Evolutionary conservation across 2,329 filamentous ascomycete genomes (phyloP).

Genomic region (Ceratocystis diversiconidia): DNA sequence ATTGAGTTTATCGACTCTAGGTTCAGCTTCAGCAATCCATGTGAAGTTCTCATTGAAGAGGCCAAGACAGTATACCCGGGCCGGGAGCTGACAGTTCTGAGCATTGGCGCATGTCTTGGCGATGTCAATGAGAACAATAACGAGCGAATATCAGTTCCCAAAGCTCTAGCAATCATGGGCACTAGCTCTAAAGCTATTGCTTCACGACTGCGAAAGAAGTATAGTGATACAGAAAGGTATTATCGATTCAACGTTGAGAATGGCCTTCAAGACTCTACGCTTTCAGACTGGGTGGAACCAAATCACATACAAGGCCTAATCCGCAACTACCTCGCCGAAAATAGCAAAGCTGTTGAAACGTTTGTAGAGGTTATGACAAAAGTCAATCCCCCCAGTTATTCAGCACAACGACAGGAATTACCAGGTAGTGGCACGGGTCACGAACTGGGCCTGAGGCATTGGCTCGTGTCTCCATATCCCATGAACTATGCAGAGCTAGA

Average conservation of each 20-base stretch:
- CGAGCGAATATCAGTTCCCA: not conserved
- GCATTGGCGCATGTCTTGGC: constrained; percentile 23
- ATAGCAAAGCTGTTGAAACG: no score
- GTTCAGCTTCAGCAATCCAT: constrained; percentile 25
- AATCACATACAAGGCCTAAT: constrained; percentile 21
- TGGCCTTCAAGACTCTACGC: constrained; percentile 22
- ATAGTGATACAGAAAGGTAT: constrained; percentile 20
- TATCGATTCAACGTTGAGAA: constrained; percentile 23
- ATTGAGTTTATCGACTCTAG: constrained; percentile 24
- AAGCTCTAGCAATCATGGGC: not conserved
- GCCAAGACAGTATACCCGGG: constrained; percentile 22
- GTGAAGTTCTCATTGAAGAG: constrained; percentile 23
- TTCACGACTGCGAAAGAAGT: constrained; percentile 16
- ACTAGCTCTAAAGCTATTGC: not conserved
- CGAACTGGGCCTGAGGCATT: no score
- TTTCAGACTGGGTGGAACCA: constrained; percentile 22
- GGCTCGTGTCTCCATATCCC: no score
- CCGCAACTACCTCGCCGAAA: constrained; percentile 18
- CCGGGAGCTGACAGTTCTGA: constrained; percentile 19
- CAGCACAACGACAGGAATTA: no score
- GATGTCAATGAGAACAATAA: constrained; percentile 19
- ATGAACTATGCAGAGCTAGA: no score
- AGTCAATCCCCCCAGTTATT: no score
- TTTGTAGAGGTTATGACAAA: no score
- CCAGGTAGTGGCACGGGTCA: no score